Evolutionary conservation across 164 flowering plant species (phyloP), one percentile per base, ranked within the genome.

Genomic region (Piper longum): DNA sequence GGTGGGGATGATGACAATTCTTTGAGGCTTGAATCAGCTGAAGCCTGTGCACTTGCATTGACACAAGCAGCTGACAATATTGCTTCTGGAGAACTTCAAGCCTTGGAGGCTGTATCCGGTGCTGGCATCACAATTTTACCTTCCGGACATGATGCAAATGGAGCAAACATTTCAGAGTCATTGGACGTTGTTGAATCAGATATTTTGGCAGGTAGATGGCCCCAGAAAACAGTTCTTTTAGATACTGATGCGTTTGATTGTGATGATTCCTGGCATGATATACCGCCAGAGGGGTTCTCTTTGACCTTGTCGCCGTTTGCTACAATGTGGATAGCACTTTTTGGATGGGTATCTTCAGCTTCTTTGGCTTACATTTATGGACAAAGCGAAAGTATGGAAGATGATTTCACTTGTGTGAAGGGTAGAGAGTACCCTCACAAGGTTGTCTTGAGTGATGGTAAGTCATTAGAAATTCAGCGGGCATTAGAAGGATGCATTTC

Each of bases 361-460:
- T 82, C 96, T 57, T 69, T 93, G 77, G 90, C 97, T 52, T 90
- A 82, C 73, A 83, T 90, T 60, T 88, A 92, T 77, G 97, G 97
- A 60, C 75, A 71, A 44, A 90, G 83, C 61, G 97, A 83, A 42
- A 81, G 78, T 73, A 75, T 59, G 59, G 79, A 74, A 67, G 93
- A 85, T 66, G 90, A 88, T 7, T 88, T 80, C 72, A 14, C 48
- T 4, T 60, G 42, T 60, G 48, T 60, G 83, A 14, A 62, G 13
- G 42, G 60, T 3, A 86, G 80, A 67, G 88, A 83, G 39, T 91
- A 91, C 71, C 91, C 91, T 4, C 60, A 60, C 51, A 89, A 82
- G 73, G 66, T 78, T 65, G 71, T 80, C 45, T 57, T 80, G 69
- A 58, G 75, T 62, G 98, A 81, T 72, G 92, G 91, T 11, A 85